Base-by-base conservation (phyloP, 192 early-diverging fungal genomes). In the Bifiguratus adelaidae region DNA sequence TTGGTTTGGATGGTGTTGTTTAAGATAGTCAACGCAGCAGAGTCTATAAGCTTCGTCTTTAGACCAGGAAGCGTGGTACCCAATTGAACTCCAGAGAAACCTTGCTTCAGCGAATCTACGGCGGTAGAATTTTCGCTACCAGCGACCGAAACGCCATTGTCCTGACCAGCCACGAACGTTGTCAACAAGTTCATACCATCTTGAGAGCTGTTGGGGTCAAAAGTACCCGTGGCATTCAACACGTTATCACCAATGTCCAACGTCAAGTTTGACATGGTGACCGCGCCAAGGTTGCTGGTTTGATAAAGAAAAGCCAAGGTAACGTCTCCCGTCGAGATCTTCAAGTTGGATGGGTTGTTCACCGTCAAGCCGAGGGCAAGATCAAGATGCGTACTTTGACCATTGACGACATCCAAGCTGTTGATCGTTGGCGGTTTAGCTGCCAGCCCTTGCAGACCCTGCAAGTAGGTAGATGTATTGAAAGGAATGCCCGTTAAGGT, bases 371-470 rank as follows among this genome's bases (percentile, higher is more conserved):
- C 37, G 48, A 78, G 65, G 15, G 52, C 52, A 42, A 78, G 30
- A 2, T 57, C 28, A 19, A 78, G 24, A 30, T 44, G 55, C 16
- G 48, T 48, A 27, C 45, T 7, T 8, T 67, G 63, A 25, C 80
- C 80, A 35, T 70, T 77, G 13, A 58, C 65, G 36, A 81, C 72
- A 44, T 69, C 68, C 49, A 81, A 52, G 21, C 49, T 50, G 59
- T 76, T 69, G 26, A 78, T 70, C 3, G 65, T 43, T 8, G 73
- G 60, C 29, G 70, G 71, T 7, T 67, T 37, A 15, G 61, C 64
- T 51, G 68, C 67, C 21, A 82, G 54, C 18, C 74, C 71, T 41
- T 71, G 73, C 25, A 82, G 62, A 36, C 80, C 80, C 7, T 58
- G 46, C 15, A 82, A 52, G 34, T 44, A 15, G 16, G 74, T 65